Percentiles rank a stretch among this genome's conserved stretches.
These are phyloP conservation scores for Guadua angustifolia DNA, from an alignment of 176 grass and related monocot genomes.

Conservation along the genomic window DNA sequence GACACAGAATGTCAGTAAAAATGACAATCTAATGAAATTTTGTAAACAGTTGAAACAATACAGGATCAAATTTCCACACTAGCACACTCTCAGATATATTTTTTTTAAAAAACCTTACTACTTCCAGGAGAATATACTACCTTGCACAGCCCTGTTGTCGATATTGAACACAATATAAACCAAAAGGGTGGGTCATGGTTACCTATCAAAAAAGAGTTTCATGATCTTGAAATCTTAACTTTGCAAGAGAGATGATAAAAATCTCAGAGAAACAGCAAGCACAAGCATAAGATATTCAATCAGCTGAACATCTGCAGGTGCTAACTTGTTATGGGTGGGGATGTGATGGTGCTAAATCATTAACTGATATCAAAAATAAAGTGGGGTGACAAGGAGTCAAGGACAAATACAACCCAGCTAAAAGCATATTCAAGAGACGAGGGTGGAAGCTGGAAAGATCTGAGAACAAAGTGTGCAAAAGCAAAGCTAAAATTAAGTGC, in stretches of 20 bases:
- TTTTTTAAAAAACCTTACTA: neutral
- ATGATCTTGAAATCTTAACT: neutral
- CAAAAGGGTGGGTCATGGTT: neutral
- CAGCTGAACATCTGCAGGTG: neutral
- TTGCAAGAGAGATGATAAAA: neutral
- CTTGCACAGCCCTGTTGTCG: neutral
- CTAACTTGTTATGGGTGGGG: neutral
- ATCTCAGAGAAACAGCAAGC: too few species aligned
- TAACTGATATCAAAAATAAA: neutral
- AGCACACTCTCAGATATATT: neutral
- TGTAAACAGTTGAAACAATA: neutral
- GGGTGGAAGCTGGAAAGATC: neutral
- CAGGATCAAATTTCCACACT: neutral
- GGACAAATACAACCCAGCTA: neutral
- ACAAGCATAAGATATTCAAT: neutral
- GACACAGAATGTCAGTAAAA: neutral
- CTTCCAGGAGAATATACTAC: neutral
- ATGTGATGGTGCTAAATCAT: neutral
- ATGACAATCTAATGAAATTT: neutral
- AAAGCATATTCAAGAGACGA: neutral
- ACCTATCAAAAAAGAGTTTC: neutral
- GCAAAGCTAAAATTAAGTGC: neutral
- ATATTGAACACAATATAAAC: neutral
- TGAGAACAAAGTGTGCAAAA: neutral
- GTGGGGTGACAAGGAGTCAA: neutral